Percentiles rank a stretch among this genome's conserved stretches.
These are phyloP conservation scores for Exserohilum turcica DNA, from an alignment of 2,329 filamentous ascomycete genomes.

Conservation along the genomic window DNA sequence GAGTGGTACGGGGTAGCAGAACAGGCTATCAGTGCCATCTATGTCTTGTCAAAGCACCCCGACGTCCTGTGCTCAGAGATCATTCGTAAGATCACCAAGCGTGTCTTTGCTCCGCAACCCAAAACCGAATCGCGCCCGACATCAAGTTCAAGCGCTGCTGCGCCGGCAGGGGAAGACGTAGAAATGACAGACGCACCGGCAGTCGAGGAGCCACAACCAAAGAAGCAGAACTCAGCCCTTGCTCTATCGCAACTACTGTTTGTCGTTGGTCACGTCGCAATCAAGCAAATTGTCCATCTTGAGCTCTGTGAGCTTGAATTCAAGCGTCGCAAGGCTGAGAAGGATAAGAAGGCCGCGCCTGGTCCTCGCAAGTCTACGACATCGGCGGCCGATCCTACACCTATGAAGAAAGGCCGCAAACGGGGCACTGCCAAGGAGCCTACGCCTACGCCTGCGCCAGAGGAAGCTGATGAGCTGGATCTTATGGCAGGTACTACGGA, in stretches of 20 bases:
- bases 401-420: slow-evolving; percentile 49
- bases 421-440: slow-evolving; percentile 48
- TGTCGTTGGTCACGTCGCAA: slow-evolving; percentile 92
- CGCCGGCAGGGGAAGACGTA: slow-evolving; percentile 24
- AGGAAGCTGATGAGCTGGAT: slow-evolving; percentile 87
- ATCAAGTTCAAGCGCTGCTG: slow-evolving; percentile 41
- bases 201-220: slow-evolving; percentile 33
- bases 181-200: slow-evolving; percentile 28
- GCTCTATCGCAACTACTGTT: slow-evolving; percentile 90
- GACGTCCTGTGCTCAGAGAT: slow-evolving; percentile 92
- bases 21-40: slow-evolving; percentile 94
- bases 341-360: slow-evolving; percentile 67
- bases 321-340: slow-evolving; percentile 91
- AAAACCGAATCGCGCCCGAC: slow-evolving; percentile 38
- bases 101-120: slow-evolving; percentile 71
- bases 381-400: slow-evolving; percentile 32
- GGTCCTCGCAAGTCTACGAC: slow-evolving; percentile 40
- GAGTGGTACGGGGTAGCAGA: slow-evolving; percentile 95
- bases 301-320: slow-evolving; percentile 98
- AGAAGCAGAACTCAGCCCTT: slow-evolving; percentile 70
- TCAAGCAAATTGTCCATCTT: slow-evolving; percentile 98
- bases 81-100: slow-evolving; percentile 81
- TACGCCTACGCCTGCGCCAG: slow-evolving; percentile 55
- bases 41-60: slow-evolving; percentile 89
- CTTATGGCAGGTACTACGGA: slow-evolving; percentile 96